phyloP scores from a whole-genome alignment of 2,329 filamentous ascomycete genomes.

The Calonectria multiphialidica region DNA sequence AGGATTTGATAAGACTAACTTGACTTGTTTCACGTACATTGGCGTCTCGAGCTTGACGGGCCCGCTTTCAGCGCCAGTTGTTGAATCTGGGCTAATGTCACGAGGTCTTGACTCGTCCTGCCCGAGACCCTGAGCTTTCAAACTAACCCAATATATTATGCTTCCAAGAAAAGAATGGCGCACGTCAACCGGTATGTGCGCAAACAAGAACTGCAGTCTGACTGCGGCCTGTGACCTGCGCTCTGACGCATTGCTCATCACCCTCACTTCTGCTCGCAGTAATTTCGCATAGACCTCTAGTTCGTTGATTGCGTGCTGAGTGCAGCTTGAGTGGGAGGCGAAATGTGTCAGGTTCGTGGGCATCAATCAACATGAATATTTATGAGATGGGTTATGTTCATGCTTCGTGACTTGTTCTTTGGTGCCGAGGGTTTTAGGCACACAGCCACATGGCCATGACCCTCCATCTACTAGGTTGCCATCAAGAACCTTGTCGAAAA shows the following conservation, averaged over 20 bases:
- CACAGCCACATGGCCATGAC: not conserved
- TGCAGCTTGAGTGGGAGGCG: conserved; percentile 4
- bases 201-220: conserved; percentile 6
- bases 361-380: not conserved
- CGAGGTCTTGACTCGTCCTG: not conserved
- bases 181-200: not conserved
- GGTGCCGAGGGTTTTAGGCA: not conserved
- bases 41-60: not conserved
- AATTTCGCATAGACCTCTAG: conserved; percentile 32
- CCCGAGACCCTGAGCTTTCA: not conserved
- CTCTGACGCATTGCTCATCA: conserved; percentile 28
- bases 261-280: conserved; percentile 23
- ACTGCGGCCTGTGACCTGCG: conserved; percentile 8
- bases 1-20: not conserved
- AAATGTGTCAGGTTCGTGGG: conserved; percentile 10
- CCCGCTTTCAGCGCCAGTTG: not conserved
- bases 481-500: conserved; percentile 7
- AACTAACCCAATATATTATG: conserved; percentile 12
- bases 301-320: conserved; percentile 10
- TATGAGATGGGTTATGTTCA: not conserved
- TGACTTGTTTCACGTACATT: conserved; percentile 2
- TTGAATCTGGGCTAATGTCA: not conserved
- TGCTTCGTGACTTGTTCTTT: not conserved
- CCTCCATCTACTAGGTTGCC: conserved; percentile 2
- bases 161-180: conserved; percentile 13